phyloP scores from a whole-genome alignment of 2,329 filamentous ascomycete genomes.

The Ciborinia camelliae region DNA sequence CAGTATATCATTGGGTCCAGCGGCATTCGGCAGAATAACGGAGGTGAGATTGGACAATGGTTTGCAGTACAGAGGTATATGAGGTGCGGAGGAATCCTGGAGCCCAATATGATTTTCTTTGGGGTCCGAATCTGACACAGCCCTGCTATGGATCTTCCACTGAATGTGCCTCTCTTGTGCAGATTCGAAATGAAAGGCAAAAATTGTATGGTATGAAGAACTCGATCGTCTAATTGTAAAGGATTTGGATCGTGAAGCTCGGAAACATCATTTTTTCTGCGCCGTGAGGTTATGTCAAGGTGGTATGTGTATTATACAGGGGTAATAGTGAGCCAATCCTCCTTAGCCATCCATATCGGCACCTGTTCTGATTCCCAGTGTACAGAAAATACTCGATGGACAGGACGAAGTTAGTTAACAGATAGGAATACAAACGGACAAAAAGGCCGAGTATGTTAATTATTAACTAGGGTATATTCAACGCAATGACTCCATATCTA shows the following conservation, averaged over 20 bases:
- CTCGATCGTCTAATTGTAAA: not conserved
- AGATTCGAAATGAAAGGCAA: not conserved
- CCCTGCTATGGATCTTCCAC: not conserved
- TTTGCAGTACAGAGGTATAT: not conserved
- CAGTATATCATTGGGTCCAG: not conserved
- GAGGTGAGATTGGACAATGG: too few relatives aligned
- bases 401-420: not conserved
- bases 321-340: not conserved
- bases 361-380: not conserved
- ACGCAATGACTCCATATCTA: conserved; percentile 29
- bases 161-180: not conserved
- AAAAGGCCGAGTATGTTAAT: not conserved
- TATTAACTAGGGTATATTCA: conserved; percentile 33
- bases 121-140: not conserved
- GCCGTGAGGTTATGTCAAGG: not conserved
- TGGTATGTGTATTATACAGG: not conserved
- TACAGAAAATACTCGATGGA: not conserved
- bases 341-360: not conserved
- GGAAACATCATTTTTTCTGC: not conserved
- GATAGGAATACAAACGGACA: not conserved
- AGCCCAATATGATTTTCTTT: not conserved
- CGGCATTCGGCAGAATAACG: not conserved
- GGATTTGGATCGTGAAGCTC: not conserved
- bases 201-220: too few relatives aligned
- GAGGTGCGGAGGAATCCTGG: not conserved